Evolutionary conservation across 345 rosid genomes (phyloP).

Genomic region (Bruguiera gymnorhiza): DNA sequence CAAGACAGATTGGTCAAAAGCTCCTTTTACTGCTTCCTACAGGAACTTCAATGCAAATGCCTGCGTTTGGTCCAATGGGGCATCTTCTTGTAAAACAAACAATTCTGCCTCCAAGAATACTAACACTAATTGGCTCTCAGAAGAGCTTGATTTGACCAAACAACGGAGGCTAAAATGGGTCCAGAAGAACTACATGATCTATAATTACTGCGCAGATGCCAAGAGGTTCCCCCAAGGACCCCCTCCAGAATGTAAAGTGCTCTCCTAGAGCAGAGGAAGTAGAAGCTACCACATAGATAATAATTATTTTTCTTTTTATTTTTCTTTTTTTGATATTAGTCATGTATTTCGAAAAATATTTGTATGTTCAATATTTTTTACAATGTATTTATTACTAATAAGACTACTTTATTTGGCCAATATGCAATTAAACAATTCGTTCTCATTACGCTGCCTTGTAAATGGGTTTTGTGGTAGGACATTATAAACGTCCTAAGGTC

Average conservation of each 20-base stretch:
- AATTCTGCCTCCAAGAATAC: background rate
- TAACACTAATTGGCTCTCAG: background rate
- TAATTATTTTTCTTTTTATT: background rate
- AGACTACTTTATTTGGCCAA: too few relatives aligned
- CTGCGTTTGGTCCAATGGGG: conserved; percentile 33
- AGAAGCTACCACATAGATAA: background rate
- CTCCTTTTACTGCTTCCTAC: conserved; percentile 56
- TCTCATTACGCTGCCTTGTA: too few relatives aligned
- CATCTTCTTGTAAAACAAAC: conserved; percentile 24
- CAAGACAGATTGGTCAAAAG: conserved; percentile 55
- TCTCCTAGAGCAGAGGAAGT: background rate
- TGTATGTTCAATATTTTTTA: background rate
- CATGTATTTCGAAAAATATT: background rate
- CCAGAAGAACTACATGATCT: conserved; percentile 15
- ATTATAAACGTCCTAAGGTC: too few relatives aligned
- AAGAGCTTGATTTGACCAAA: background rate
- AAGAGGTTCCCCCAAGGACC: conserved; percentile 9
- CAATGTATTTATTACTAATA: too few relatives aligned
- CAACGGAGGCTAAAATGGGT: conserved; percentile 12
- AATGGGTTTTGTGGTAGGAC: too few relatives aligned
- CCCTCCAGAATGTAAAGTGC: background rate
- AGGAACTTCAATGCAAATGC: conserved; percentile 40
- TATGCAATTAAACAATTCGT: too few relatives aligned
- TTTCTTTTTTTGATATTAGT: background rate
- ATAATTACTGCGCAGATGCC: conserved; percentile 14